These are phyloP conservation scores for Trichosporon asahii DNA, from an alignment of 1,284 basidiomycete genomes.

Conservation along the genomic window DNA sequence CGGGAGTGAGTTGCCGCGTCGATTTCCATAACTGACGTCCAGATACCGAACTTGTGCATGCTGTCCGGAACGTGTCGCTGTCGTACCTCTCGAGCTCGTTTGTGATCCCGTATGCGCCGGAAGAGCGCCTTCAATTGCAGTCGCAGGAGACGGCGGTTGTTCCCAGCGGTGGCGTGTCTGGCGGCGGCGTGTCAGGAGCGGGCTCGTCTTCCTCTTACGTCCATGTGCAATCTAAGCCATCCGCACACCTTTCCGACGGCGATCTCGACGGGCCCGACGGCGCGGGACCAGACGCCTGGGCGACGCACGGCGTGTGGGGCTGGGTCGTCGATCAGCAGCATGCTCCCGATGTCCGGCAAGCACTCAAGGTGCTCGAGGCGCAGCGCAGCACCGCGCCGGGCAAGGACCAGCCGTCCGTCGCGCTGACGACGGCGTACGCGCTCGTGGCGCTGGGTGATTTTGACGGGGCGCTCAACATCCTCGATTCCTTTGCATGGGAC, in stretches of 20 bases:
- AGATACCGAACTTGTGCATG: slow-evolving; percentile 42
- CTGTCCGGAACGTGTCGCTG: slow-evolving; percentile 45
- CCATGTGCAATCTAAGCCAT: slow-evolving; percentile 27
- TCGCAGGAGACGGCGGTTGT: slow-evolving; percentile 19
- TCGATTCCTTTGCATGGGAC: slow-evolving; percentile 60
- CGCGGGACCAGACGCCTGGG: slow-evolving; percentile 31
- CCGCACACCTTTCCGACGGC: slow-evolving; percentile 30
- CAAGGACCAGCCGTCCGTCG: slow-evolving; percentile 39
- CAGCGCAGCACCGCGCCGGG: background rate
- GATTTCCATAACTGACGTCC: background rate
- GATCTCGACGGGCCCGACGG: slow-evolving; percentile 45
- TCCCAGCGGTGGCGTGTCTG: background rate
- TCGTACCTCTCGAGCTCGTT: slow-evolving; percentile 40
- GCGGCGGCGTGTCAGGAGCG: slow-evolving; percentile 22
- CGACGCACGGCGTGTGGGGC: slow-evolving; percentile 11
- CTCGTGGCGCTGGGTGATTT: slow-evolving; percentile 69
- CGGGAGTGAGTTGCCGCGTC: slow-evolving; percentile 39
- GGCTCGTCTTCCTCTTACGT: slow-evolving; percentile 41
- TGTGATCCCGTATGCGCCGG: slow-evolving; percentile 16
- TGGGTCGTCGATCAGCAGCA: slow-evolving; percentile 6
- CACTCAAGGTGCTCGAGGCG: background rate
- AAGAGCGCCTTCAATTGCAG: slow-evolving; percentile 15
- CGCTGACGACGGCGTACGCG: slow-evolving; percentile 68
- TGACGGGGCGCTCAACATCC: slow-evolving; percentile 61
- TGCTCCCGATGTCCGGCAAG: background rate